phyloP scores from a whole-genome alignment of 2,329 filamentous ascomycete species.

The Magnaporthiopsis rhizophila region DNA sequence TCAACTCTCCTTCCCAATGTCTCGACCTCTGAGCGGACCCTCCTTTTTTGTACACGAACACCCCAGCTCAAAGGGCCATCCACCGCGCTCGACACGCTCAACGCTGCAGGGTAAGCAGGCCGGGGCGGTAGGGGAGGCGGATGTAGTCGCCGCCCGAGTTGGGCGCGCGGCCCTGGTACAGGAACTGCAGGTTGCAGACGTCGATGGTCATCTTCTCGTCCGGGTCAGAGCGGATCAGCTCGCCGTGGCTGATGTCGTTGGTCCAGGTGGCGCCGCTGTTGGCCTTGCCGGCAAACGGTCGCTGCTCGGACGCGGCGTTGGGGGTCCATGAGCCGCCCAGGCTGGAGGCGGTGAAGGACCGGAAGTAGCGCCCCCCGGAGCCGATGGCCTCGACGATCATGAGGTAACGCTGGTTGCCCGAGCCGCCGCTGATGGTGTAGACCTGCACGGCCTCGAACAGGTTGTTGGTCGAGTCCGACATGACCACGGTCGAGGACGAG shows the following conservation, averaged over 20 bases:
- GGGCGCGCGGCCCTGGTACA: constrained; percentile 52
- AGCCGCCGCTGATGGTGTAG: constrained; percentile 44
- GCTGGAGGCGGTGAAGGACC: constrained; percentile 53
- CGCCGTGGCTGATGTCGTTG: constrained; percentile 59
- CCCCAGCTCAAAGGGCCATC: no score
- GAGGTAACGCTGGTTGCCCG: constrained; percentile 43
- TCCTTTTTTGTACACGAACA: background rate
- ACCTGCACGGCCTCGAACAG: constrained; percentile 62
- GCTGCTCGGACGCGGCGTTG: constrained; percentile 45
- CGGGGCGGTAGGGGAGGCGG: constrained; percentile 45
- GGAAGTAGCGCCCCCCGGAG: constrained; percentile 52
- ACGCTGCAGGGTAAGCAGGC: constrained; percentile 38
- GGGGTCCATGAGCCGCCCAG: constrained; percentile 50
- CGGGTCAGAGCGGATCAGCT: constrained; percentile 45
- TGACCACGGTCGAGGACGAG: constrained; percentile 34
- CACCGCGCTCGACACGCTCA: constrained; percentile 15
- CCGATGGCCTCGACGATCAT: constrained; percentile 62
- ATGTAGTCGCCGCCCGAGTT: constrained; percentile 38
- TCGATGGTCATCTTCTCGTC: constrained; percentile 58
- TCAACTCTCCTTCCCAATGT: background rate
- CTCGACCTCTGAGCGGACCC: background rate
- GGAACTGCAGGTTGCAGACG: constrained; percentile 54
- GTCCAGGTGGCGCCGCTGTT: constrained; percentile 60
- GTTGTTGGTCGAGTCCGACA: constrained; percentile 46
- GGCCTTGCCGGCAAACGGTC: constrained; percentile 59